These are phyloP conservation scores for Colletotrichum spaethianum DNA, from an alignment of 2,329 filamentous ascomycete species.

Conservation along the genomic window DNA sequence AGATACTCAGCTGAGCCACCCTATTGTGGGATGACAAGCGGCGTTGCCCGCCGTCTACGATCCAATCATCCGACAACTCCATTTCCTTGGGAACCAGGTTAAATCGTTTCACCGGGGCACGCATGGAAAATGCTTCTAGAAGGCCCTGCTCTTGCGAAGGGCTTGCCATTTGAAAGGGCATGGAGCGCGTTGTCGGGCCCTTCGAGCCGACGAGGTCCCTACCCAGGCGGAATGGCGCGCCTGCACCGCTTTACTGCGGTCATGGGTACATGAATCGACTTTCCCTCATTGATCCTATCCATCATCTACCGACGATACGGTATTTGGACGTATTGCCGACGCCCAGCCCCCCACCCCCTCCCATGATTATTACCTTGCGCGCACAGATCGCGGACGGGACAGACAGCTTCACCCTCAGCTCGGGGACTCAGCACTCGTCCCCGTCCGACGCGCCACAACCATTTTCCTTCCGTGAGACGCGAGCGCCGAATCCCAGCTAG, in stretches of 20 bases:
- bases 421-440: neutral
- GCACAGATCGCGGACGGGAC: slow-evolving; percentile 25
- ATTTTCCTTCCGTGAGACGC: slow-evolving; percentile 4
- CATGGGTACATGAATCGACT: slow-evolving; percentile 13
- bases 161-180: neutral
- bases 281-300: slow-evolving; percentile 30
- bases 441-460: neutral
- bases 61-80: slow-evolving; percentile 5
- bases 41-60: slow-evolving; percentile 25
- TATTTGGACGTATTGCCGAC: slow-evolving; percentile 31
- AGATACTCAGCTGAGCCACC: slow-evolving; percentile 18
- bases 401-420: neutral
- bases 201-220: slow-evolving; percentile 27
- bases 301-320: slow-evolving; percentile 27
- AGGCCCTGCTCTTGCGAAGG: slow-evolving; percentile 30
- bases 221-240: neutral
- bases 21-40: slow-evolving; percentile 12
- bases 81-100: slow-evolving; percentile 23
- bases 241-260: slow-evolving; percentile 29
- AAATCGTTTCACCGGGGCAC: slow-evolving; percentile 24
- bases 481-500: neutral
- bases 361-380: slow-evolving; percentile 14
- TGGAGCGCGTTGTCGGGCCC: slow-evolving; percentile 18
- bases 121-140: slow-evolving; percentile 39
- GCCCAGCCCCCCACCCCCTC: slow-evolving; percentile 10